Evolutionary conservation across 306 rosid genomes (phyloP), one percentile per base, ranked within the genome.

Genomic region (Arachis hypogaea): DNA sequence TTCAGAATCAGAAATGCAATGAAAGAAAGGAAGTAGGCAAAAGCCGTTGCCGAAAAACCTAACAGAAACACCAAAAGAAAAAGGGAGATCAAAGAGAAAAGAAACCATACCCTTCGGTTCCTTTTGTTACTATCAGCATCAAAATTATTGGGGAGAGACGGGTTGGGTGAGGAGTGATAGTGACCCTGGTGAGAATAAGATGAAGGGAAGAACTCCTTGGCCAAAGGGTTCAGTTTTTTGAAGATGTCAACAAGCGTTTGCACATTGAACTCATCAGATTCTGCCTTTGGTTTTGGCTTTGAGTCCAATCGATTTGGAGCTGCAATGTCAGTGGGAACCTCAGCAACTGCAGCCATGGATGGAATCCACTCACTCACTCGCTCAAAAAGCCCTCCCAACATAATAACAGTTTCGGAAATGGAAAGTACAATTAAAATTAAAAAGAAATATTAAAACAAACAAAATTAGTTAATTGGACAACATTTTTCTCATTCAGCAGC

Each of bases 261-360:
- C 74, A 89, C 87, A 85, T 85, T 85, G 85, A 90, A 79, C 58
- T 88, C 89, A 11, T 33, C 38, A 33, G 92, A 81, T 60, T 86
- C 84, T 36, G 88, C 52, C 47, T 71, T 77, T 49, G 85, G 22
- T 38, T 75, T 60, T 43, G 46, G 46, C 38, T 33, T 33, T 64
- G 85, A 69, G 78, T 86, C 93, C 82, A 86, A 69, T 72, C 77
- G 83, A 66, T 76, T 82, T 77, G 65, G 75, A 80, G 81, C 83
- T 59, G 62, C 78, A 80, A 82, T 82, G 51, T 85, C 93, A 60
- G 71, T 73, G 71, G 87, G 75, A 65, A 83, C 61, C 82, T 88
- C 93, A 80, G 92, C 88, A 78, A 87, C 90, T 80, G 89, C 93
- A 68, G 93, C 96, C 96, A 90, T 90, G 55, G 87, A 85, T 90